Base-by-base conservation (phyloP, 306 rosid species). In the Acmispon strigosus region DNA sequence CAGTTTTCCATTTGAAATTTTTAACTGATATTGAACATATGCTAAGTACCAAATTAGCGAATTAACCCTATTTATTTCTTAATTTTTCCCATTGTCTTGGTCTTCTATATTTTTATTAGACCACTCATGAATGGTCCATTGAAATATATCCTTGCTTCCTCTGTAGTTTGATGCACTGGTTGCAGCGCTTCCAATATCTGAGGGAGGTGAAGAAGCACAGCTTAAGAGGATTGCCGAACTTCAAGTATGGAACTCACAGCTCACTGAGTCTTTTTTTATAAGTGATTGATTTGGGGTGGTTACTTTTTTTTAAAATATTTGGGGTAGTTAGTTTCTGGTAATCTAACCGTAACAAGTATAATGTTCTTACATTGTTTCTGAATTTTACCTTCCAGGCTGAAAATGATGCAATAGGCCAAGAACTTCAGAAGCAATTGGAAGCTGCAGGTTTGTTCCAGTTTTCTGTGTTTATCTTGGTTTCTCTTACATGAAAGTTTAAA, bases 391-490 rank as follows among this genome's bases (percentile, higher is more conserved):
- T 72, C 7, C 79, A 93, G 98, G 97, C 90, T 72, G 97, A 93
- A 76, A 93, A 90, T 74, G 97, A 90, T 59, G 82, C 75, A 17
- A 75, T 85, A 6, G 97, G 97, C 53, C 90, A 87, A 75, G 98
- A 93, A 78, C 96, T 90, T 62, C 97, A 90, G 78, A 88, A 78
- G 82, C 97, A 93, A 72, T 77, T 93, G 67, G 96, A 93, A 83
- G 96, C 98, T 47, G 97, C 98, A 79, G 98, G 98, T 90, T 11
- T 76, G 10, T 57, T 69, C 36, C n/a, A 8, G 6, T 36, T 51
- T 57, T 72, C 16, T 9, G 0, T 59, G 66, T 57, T 48, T 32
- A 17, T 32, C 75, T 62, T 61, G 43, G 22, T 29, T 82, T 73
- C 50, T 74, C 58, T 13, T 57, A 45, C 8, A 18, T 32, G 15